Evolutionary conservation across 2,329 filamentous ascomycete genomes (phyloP).

Genomic region (Trichoderma atrobrunneum): DNA sequence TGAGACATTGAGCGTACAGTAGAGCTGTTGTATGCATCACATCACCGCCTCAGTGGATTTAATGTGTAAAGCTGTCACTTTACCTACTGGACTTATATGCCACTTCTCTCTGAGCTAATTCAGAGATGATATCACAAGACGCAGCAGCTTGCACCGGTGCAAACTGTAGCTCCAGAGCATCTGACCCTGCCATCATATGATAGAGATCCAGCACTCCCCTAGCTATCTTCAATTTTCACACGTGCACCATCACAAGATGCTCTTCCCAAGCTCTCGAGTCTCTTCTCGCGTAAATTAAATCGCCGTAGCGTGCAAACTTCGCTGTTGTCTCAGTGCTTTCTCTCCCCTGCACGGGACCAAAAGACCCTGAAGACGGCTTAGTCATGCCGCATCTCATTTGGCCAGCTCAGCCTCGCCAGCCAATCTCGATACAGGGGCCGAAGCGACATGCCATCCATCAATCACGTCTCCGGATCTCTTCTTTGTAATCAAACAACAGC

Average conservation of each 20-base stretch:
- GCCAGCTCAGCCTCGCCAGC: constrained; percentile 19
- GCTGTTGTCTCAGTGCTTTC: neutral
- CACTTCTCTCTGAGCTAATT: neutral
- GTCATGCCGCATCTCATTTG: constrained; percentile 12
- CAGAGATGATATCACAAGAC: neutral
- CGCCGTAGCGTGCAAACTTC: neutral
- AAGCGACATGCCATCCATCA: constrained; percentile 14
- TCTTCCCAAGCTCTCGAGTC: neutral
- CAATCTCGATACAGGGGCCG: constrained; percentile 16
- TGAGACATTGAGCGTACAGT: neutral
- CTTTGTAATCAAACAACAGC: constrained; percentile 18
- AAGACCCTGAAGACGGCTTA: constrained; percentile 13
- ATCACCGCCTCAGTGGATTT: neutral
- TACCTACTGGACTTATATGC: neutral
- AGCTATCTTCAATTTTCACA: neutral
- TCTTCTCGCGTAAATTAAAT: neutral
- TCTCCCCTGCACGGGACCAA: neutral
- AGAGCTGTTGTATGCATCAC: neutral
- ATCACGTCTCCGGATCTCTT: constrained; percentile 16
- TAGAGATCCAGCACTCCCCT: neutral
- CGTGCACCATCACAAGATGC: neutral
- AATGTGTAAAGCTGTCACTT: neutral
- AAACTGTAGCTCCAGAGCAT: neutral
- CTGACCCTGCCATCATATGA: neutral
- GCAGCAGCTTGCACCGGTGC: neutral